phyloP scores from a whole-genome alignment of 2,329 filamentous ascomycete genomes.

The Dryadomyces sulphureus region DNA sequence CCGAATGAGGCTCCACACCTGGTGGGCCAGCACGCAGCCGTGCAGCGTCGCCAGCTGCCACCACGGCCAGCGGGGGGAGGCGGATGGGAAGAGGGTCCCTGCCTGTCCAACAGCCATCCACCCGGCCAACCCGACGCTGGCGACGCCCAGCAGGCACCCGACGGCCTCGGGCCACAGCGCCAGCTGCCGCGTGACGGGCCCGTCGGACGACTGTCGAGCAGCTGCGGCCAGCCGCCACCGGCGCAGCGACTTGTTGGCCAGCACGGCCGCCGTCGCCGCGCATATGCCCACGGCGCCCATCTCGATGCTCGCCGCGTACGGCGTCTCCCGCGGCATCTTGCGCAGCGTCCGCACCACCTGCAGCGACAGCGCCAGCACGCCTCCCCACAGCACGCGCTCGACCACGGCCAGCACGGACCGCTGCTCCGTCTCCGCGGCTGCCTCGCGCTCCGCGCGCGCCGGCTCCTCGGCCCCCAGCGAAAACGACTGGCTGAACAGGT shows the following conservation, averaged over 20 bases:
- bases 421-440: not conserved
- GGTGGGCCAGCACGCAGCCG: conserved; percentile 5
- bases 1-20: conserved; percentile 5
- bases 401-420: not conserved
- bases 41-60: conserved; percentile 11
- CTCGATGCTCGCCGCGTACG: conserved; percentile 6
- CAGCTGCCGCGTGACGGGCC: not conserved
- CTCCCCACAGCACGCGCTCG: not conserved
- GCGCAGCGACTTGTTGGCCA: conserved; percentile 3
- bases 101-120: conserved; percentile 8
- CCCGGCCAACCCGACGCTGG: conserved; percentile 4
- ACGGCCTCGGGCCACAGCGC: not conserved
- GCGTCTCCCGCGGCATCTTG: not conserved
- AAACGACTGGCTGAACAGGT: conserved; percentile 29
- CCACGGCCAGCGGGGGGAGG: too few relatives aligned
- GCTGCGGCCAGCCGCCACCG: not conserved
- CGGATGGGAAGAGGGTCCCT: too few relatives aligned
- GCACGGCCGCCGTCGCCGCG: conserved; percentile 4
- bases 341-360: not conserved
- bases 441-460: not conserved
- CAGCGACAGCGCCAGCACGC: not conserved
- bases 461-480: conserved; percentile 14
- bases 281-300: conserved; percentile 6
- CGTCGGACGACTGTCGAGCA: not conserved
- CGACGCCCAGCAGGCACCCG: conserved; percentile 6